A percentile compares a stretch with the other conserved stretches of the same genome.
These are phyloP conservation scores for Bassia scoparia DNA, from an alignment of 148 eudicot species.

Conservation along the genomic window DNA sequence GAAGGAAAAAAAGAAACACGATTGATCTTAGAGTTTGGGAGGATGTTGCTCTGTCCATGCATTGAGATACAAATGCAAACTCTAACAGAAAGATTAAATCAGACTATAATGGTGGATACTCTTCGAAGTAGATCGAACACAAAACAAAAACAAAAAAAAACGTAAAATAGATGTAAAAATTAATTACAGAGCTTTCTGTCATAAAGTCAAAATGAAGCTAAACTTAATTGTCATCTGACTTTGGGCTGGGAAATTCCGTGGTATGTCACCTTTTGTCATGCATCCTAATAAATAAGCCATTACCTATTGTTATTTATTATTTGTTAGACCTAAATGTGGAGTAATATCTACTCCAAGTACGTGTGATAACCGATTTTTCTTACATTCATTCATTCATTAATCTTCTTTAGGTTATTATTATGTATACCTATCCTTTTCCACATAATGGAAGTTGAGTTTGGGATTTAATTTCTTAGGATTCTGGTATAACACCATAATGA, in stretches of 20 bases:
- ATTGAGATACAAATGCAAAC: too few relatives aligned
- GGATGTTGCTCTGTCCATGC: too few relatives aligned
- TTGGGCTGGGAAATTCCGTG: constrained; percentile 29
- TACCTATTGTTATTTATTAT: not conserved
- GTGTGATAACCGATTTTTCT: not conserved
- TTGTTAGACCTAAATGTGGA: not conserved
- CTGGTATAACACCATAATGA: not conserved
- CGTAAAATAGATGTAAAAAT: constrained; percentile 3
- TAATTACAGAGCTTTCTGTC: constrained; percentile 15
- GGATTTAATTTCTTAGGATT: not conserved
- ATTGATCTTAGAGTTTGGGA: too few relatives aligned
- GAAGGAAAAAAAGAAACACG: too few relatives aligned
- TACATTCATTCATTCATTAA: not conserved
- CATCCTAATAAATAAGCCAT: constrained; percentile 27
- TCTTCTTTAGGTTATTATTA: not conserved
- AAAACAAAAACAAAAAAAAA: not conserved
- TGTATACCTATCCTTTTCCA: not conserved
- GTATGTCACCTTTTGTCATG: constrained; percentile 32
- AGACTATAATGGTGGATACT: too few relatives aligned
- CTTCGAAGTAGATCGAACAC: not conserved
- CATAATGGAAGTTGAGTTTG: not conserved
- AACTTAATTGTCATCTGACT: constrained; percentile 28
- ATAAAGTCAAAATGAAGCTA: constrained; percentile 23
- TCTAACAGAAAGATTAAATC: too few relatives aligned
- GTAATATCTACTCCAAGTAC: constrained; percentile 7